A percentile compares a stretch with the other conserved stretches of the same genome.
These are phyloP conservation scores for Chloroidium sp. DNA, from an alignment of 163 green algal genomes.

Conservation along the genomic window DNA sequence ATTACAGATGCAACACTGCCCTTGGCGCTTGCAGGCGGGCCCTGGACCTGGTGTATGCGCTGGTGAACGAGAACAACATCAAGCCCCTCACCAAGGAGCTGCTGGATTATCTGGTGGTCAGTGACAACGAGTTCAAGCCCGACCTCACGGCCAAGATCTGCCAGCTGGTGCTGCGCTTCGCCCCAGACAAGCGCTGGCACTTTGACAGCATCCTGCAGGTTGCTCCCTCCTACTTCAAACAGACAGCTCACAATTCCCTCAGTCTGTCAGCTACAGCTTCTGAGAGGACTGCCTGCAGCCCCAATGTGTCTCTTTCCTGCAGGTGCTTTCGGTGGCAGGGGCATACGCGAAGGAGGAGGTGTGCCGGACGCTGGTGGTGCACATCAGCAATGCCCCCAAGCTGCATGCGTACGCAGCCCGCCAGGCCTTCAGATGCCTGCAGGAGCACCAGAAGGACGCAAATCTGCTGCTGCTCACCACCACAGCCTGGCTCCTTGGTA, in stretches of 20 bases:
- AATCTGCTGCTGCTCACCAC: conserved; percentile 44
- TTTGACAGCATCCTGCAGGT: conserved; percentile 70
- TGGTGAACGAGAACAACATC: conserved; percentile 95
- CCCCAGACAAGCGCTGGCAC: conserved; percentile 85
- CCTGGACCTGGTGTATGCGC: conserved; percentile 90
- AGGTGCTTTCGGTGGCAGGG: conserved; percentile 66
- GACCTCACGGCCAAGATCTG: conserved; percentile 89
- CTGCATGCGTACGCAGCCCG: conserved; percentile 78
- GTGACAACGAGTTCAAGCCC: conserved; percentile 87
- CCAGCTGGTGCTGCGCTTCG: conserved; percentile 72
- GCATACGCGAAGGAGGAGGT: conserved; percentile 79
- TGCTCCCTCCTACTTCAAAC: no score
- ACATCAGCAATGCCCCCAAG: conserved; percentile 76
- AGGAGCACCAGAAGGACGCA: conserved; percentile 20
- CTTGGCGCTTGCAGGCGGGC: conserved; percentile 32
- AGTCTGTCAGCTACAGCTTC: neutral
- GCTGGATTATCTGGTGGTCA: conserved; percentile 85
- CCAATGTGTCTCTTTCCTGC: conserved; percentile 9
- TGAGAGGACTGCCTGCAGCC: neutral
- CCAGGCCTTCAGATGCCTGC: conserved; percentile 43
- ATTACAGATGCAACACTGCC: no score
- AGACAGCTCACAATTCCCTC: neutral
- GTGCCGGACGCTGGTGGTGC: conserved; percentile 63
- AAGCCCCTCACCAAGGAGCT: conserved; percentile 82
- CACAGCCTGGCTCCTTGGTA: conserved; percentile 69